phyloP scores from a whole-genome alignment of 1,284 basidiomycete genomes.

The Mycena sp. region DNA sequence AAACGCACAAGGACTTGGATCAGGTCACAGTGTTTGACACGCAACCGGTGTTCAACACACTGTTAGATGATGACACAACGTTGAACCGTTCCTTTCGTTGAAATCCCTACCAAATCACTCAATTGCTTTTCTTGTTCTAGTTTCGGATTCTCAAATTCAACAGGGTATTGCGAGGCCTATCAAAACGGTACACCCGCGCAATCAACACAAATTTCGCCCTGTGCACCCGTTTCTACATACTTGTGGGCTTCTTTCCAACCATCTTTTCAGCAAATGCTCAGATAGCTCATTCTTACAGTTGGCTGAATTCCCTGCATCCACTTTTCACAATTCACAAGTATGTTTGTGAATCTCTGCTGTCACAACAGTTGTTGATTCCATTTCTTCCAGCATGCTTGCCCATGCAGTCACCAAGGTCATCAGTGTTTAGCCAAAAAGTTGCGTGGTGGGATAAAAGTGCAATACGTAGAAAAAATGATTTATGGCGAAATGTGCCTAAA shows the following conservation, averaged over 20 bases:
- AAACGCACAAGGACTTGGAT: constrained; percentile 51
- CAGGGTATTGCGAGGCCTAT: constrained; percentile 69
- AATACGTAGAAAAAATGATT: too few relatives aligned
- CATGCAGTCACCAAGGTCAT: constrained; percentile 55
- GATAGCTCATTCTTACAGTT: constrained; percentile 43
- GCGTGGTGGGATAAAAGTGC: too few relatives aligned
- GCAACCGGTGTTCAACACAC: constrained; percentile 63
- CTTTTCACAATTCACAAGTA: constrained; percentile 65
- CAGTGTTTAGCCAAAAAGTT: too few relatives aligned
- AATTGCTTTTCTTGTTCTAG: not conserved
- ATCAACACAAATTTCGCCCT: constrained; percentile 62
- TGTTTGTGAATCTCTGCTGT: constrained; percentile 30
- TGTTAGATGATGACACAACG: constrained; percentile 59
- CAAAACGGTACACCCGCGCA: constrained; percentile 60
- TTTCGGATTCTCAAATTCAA: constrained; percentile 64
- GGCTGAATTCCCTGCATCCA: constrained; percentile 65
- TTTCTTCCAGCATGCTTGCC: constrained; percentile 50
- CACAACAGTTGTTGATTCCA: constrained; percentile 6
- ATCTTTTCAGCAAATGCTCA: not conserved
- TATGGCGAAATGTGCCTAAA: too few relatives aligned
- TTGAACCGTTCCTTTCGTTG: constrained; percentile 13
- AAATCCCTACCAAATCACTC: not conserved
- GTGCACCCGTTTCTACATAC: constrained; percentile 70
- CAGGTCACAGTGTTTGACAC: constrained; percentile 63
- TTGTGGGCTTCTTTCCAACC: constrained; percentile 56